Percentiles rank a stretch among this genome's conserved stretches.
These are phyloP conservation scores for Striga asiatica DNA, from an alignment of 257 asterid genomes.

Conservation along the genomic window DNA sequence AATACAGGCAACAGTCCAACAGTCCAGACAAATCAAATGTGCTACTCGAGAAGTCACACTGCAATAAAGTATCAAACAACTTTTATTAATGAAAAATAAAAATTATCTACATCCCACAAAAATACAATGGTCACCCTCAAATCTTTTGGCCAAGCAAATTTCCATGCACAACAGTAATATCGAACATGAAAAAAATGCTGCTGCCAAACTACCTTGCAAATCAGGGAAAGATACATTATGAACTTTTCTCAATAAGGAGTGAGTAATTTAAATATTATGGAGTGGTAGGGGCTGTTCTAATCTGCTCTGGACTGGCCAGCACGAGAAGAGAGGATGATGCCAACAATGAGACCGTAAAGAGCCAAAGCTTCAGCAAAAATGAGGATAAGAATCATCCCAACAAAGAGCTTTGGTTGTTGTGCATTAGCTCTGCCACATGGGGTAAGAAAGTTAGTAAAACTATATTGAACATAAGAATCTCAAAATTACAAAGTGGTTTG, in stretches of 20 bases:
- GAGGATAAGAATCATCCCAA: slow-evolving; percentile 42
- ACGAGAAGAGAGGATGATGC: slow-evolving; percentile 57
- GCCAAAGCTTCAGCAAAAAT: slow-evolving; percentile 1
- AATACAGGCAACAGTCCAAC: slow-evolving; percentile 14
- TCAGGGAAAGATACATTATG: slow-evolving; percentile 10
- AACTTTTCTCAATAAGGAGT: slow-evolving; percentile 10
- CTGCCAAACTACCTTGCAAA: slow-evolving; percentile 8
- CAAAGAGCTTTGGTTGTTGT: slow-evolving; percentile 55
- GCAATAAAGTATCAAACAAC: neutral
- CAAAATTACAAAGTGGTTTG: too few relatives aligned
- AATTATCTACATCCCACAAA: slow-evolving; percentile 25
- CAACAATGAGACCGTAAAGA: slow-evolving; percentile 39
- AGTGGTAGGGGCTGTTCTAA: slow-evolving; percentile 18
- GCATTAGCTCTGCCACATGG: slow-evolving; percentile 40
- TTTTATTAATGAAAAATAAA: slow-evolving; percentile 20
- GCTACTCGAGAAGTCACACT: slow-evolving; percentile 12
- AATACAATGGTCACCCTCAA: slow-evolving; percentile 16
- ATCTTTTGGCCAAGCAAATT: slow-evolving; percentile 17
- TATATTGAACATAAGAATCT: too few relatives aligned
- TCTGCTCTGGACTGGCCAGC: slow-evolving; percentile 64
- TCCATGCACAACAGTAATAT: slow-evolving; percentile 9
- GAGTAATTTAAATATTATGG: neutral
- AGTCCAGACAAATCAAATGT: slow-evolving; percentile 17
- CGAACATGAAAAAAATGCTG: slow-evolving; percentile 10
- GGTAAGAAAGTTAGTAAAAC: neutral